Conservation (phyloP, 371 early-diverging fungal genomes). For the Parasitella parasitica region DNA sequence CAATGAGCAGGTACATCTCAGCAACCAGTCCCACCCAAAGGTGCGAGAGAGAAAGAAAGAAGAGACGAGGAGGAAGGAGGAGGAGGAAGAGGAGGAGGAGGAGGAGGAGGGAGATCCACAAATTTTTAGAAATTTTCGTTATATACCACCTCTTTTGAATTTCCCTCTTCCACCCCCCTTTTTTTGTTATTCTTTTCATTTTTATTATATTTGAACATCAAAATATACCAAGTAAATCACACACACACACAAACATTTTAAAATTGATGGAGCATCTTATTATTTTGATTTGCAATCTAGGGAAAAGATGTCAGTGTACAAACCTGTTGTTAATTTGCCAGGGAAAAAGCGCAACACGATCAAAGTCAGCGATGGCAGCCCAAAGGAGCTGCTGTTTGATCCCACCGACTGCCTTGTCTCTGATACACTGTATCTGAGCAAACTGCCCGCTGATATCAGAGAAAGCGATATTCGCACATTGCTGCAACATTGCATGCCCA, state of each 20-base stretch:
- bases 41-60: too few relatives aligned
- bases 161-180: not conserved
- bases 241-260: not conserved
- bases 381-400: constrained; percentile 13
- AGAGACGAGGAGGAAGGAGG: not conserved
- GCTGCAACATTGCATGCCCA: constrained; percentile 43
- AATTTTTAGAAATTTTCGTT: constrained; percentile 1
- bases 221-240: not conserved
- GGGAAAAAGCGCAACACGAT: constrained; percentile 30
- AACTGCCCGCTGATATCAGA: constrained; percentile 27
- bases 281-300: not conserved
- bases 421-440: constrained; percentile 41
- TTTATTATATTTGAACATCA: not conserved
- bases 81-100: not conserved
- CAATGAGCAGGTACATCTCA: not conserved
- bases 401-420: constrained; percentile 34
- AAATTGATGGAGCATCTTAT: not conserved
- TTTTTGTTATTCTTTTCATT: not conserved
- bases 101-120: not conserved
- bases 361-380: not conserved
- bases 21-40: constrained; percentile 1
- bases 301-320: constrained; percentile 39
- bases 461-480: constrained; percentile 41
- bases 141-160: not conserved
- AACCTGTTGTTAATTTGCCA: constrained; percentile 38